Evolutionary conservation across 441 rosid genomes (phyloP).

Genomic region (Syzygium malaccense): DNA sequence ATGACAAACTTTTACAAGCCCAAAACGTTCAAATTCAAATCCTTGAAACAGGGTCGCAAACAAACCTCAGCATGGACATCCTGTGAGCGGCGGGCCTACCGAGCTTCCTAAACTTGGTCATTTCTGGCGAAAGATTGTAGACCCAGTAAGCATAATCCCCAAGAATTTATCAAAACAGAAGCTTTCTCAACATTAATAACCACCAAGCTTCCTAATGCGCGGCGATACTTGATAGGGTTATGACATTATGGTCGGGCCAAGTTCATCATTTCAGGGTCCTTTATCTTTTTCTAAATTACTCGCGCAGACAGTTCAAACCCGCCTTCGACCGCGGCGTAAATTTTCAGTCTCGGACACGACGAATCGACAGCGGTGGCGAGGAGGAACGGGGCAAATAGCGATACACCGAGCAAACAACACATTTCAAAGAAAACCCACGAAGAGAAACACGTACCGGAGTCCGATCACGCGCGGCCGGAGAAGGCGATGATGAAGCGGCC

Average conservation of each 20-base stretch:
- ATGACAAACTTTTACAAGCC: neutral
- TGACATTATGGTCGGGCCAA: neutral
- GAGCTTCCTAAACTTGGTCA: conserved; percentile 86
- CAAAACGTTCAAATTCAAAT: neutral
- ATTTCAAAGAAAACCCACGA: neutral
- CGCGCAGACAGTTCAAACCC: neutral
- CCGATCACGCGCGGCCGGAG: neutral
- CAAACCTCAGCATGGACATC: conserved; percentile 83
- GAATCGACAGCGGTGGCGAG: neutral
- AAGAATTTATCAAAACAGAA: neutral
- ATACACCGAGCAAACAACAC: neutral
- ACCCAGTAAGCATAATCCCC: neutral
- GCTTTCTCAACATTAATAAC: neutral
- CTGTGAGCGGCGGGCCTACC: conserved; percentile 65
- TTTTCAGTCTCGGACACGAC: neutral
- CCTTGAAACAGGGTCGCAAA: neutral
- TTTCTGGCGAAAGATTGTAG: conserved; percentile 10
- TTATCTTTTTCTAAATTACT: neutral
- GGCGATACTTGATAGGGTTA: neutral
- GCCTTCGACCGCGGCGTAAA: neutral
- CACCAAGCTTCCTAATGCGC: neutral
- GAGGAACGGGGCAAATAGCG: neutral
- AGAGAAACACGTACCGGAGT: neutral
- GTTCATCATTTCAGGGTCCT: neutral
- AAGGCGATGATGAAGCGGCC: neutral